Evolutionary conservation across 2,329 filamentous ascomycete genomes (phyloP).

Genomic region (Scortechinia acanthostroma): DNA sequence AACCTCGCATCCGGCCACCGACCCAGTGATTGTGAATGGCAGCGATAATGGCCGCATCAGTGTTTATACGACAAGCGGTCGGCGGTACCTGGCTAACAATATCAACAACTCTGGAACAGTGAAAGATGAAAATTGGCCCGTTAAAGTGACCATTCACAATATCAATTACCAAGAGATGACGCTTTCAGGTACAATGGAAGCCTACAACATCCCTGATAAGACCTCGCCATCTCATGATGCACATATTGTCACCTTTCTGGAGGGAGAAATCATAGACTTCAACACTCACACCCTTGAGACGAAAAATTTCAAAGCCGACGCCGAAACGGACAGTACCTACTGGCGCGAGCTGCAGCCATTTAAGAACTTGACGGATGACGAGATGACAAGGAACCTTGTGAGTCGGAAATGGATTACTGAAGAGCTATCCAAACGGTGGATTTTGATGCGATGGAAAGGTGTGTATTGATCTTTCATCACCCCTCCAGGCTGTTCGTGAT

Average conservation of each 20-base stretch:
- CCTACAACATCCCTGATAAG: constrained; percentile 54
- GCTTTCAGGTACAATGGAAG: constrained; percentile 61
- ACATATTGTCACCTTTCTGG: constrained; percentile 54
- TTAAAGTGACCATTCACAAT: constrained; percentile 56
- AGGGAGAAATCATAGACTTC: constrained; percentile 63
- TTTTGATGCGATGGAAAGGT: constrained; percentile 42
- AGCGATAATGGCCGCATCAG: constrained; percentile 19
- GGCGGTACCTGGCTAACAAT: constrained; percentile 13
- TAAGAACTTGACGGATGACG: constrained; percentile 28
- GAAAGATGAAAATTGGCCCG: constrained; percentile 54
- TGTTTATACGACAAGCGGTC: constrained; percentile 23
- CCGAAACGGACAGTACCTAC: constrained; percentile 34
- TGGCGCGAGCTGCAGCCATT: constrained; percentile 38
- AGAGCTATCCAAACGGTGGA: constrained; percentile 28
- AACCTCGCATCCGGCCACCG: constrained; percentile 13
- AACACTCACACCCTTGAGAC: constrained; percentile 35
- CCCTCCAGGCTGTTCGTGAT: background rate
- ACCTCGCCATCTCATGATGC: constrained; percentile 26
- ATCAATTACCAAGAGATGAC: constrained; percentile 54
- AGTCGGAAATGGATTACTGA: constrained; percentile 32
- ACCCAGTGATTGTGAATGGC: constrained; percentile 23
- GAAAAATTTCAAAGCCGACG: constrained; percentile 32
- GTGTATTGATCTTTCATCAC: constrained; percentile 6
- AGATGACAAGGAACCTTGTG: constrained; percentile 30
- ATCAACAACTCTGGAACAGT: background rate